phyloP scores from a whole-genome alignment of 768 basidiomycete genomes.

The Lactarius psammicola region DNA sequence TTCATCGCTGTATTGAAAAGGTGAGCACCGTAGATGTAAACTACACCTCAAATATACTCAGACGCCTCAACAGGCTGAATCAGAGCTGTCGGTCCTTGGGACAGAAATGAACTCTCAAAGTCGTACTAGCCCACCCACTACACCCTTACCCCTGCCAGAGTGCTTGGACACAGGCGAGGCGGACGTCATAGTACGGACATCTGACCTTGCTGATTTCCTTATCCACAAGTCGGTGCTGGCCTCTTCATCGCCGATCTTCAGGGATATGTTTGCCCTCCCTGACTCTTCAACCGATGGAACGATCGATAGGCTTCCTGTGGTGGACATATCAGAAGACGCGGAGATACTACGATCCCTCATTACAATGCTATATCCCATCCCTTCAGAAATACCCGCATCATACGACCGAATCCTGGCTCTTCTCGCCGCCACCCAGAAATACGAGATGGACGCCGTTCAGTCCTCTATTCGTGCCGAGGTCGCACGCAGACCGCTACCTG shows the following conservation, averaged over 20 bases:
- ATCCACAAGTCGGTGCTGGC: constrained; percentile 38
- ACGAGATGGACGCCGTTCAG: constrained; percentile 27
- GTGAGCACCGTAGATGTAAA: neutral
- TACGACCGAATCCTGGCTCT: constrained; percentile 7
- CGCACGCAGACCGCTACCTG: neutral
- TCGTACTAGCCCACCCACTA: too few relatives aligned
- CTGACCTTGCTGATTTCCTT: constrained; percentile 26
- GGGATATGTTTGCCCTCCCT: constrained; percentile 34
- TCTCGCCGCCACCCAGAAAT: constrained; percentile 31
- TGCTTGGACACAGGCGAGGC: neutral
- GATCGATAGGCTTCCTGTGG: constrained; percentile 19
- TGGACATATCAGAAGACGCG: constrained; percentile 19
- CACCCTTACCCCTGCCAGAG: neutral
- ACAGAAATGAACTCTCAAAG: too few relatives aligned
- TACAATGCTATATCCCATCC: constrained; percentile 15
- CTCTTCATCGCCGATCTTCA: constrained; percentile 36
- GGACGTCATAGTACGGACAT: constrained; percentile 18
- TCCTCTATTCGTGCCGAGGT: constrained; percentile 3
- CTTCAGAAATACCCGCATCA: constrained; percentile 6
- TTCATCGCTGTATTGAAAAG: neutral
- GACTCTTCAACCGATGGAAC: constrained; percentile 6
- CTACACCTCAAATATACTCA: neutral
- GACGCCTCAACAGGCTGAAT: neutral
- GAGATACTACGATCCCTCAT: constrained; percentile 19
- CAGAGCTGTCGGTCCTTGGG: neutral